Conservation (phyloP, 495 filamentous ascomycete species). For the Aspergillus affinis region DNA sequence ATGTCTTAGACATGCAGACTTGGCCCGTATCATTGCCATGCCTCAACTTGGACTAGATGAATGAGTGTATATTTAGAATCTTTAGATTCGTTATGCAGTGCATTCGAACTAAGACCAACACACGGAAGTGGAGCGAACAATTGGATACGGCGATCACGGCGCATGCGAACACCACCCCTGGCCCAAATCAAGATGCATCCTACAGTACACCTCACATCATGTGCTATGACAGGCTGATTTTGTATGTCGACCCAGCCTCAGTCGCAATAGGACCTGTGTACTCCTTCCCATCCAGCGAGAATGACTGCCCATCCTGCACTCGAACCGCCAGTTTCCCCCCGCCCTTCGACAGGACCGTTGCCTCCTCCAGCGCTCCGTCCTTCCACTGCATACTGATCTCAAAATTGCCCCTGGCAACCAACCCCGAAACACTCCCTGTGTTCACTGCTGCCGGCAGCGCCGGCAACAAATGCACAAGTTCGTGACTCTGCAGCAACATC, state of each 20-base stretch:
- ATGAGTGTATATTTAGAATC: neutral
- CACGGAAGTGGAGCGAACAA: neutral
- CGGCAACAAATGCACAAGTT: conserved; percentile 27
- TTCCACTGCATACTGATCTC: conserved; percentile 27
- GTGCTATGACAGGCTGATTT: neutral
- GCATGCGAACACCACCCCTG: neutral
- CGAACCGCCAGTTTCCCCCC: conserved; percentile 5
- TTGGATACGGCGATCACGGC: neutral
- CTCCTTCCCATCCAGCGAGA: neutral
- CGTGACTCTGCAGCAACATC: conserved; percentile 28
- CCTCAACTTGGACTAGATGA: neutral
- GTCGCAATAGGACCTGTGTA: neutral
- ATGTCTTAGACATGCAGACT: neutral
- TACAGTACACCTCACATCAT: neutral
- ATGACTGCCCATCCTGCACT: conserved; percentile 2
- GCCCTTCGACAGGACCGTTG: conserved; percentile 15
- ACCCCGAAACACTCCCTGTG: conserved; percentile 21
- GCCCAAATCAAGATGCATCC: neutral
- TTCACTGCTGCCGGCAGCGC: conserved; percentile 22
- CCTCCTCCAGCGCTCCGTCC: conserved; percentile 18
- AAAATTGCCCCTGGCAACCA: conserved; percentile 27
- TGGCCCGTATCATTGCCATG: neutral
- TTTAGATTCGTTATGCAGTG: neutral
- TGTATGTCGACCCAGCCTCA: neutral
- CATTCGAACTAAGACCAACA: neutral